Conservation (phyloP, 176 grass and related monocot species). For the Melocanna baccifera region DNA sequence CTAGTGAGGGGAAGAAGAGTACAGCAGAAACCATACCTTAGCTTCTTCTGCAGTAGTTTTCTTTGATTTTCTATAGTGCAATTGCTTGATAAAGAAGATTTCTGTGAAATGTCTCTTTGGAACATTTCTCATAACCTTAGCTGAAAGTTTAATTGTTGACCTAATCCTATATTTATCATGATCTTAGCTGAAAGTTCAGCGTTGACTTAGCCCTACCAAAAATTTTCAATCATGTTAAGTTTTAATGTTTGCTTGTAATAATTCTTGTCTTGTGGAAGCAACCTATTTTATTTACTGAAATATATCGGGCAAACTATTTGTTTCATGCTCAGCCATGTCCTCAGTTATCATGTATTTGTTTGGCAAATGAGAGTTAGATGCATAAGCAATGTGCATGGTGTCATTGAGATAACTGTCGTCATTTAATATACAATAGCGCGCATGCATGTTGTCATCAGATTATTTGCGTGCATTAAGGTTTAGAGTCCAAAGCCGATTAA, state of each 20-base stretch:
- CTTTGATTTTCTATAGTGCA: conserved; percentile 6
- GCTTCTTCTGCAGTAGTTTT: background rate
- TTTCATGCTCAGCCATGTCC: background rate
- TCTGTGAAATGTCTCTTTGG: background rate
- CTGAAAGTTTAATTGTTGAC: background rate
- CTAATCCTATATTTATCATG: background rate
- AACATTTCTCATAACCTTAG: background rate
- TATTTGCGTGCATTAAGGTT: conserved; percentile 11
- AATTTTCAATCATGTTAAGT: conserved; percentile 10
- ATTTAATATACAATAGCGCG: background rate
- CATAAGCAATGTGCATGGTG: background rate
- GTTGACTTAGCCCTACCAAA: background rate
- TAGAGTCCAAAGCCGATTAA: background rate
- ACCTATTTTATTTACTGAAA: background rate
- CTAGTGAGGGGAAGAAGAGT: background rate
- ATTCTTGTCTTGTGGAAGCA: background rate
- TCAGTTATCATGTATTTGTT: conserved; percentile 26
- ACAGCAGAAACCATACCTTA: background rate
- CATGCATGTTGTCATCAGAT: background rate
- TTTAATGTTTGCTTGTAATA: background rate
- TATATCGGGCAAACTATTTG: background rate
- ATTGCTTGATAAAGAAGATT: background rate
- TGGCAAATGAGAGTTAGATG: background rate
- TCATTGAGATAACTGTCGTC: background rate
- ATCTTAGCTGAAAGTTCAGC: conserved; percentile 6